Evolutionary conservation across 2,329 filamentous ascomycete genomes (phyloP).

Genomic region (Fusarium metavorans): DNA sequence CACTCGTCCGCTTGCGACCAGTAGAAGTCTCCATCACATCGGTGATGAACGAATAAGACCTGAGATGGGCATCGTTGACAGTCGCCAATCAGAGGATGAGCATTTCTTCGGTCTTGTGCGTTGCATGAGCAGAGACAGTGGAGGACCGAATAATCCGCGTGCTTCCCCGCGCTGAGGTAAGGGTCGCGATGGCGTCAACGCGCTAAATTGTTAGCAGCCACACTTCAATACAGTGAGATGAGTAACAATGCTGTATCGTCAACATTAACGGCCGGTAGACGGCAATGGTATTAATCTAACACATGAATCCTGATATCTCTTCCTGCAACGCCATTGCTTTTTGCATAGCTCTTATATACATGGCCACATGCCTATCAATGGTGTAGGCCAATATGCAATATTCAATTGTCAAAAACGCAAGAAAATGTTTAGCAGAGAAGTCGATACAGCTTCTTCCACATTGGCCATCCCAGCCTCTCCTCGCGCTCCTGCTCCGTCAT

Average conservation of each 20-base stretch:
- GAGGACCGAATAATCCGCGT: not conserved
- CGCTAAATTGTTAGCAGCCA: constrained; percentile 2
- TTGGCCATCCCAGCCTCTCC: constrained; percentile 78
- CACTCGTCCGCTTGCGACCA: constrained; percentile 15
- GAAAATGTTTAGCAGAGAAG: constrained; percentile 69
- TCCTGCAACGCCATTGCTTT: constrained; percentile 18
- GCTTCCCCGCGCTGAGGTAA: not conserved
- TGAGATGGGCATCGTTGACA: not conserved
- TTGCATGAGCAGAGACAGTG: not conserved
- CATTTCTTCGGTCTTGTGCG: not conserved
- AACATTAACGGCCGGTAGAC: not conserved
- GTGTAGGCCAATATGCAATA: not conserved
- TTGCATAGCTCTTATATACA: constrained; percentile 1
- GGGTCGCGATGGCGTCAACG: constrained; percentile 1
- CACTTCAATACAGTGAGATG: not conserved
- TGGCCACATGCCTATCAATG: not conserved
- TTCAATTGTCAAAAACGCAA: not conserved
- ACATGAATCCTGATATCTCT: not conserved
- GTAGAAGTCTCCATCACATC: constrained; percentile 4
- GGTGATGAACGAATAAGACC: not conserved
- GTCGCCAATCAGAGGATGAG: not conserved
- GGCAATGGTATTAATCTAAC: constrained; percentile 21
- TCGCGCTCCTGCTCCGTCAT: constrained; percentile 83
- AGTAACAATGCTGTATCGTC: not conserved
- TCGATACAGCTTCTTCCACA: constrained; percentile 82